Percentiles rank a stretch among this genome's conserved stretches.
These are phyloP conservation scores for Cyathus striatus DNA, from an alignment of 768 basidiomycete genomes.

Conservation along the genomic window DNA sequence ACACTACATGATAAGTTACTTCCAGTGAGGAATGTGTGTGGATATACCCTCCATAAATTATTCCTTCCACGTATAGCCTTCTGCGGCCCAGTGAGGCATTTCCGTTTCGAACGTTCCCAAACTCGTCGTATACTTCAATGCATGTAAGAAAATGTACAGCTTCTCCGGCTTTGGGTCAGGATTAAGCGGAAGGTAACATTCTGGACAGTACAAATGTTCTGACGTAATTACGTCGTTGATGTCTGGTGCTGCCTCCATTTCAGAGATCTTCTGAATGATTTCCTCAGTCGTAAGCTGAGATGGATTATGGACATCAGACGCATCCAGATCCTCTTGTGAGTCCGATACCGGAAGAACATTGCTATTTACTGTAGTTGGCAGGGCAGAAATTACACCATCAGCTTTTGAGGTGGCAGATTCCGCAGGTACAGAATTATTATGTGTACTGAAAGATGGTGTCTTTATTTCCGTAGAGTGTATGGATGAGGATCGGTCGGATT, in stretches of 20 bases:
- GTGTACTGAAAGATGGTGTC: no score
- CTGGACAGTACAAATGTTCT: slow-evolving; percentile 68
- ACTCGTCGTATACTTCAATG: slow-evolving; percentile 76
- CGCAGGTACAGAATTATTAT: no score
- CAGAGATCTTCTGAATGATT: slow-evolving; percentile 35
- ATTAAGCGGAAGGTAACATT: slow-evolving; percentile 89
- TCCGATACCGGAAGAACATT: no score
- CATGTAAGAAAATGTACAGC: slow-evolving; percentile 94
- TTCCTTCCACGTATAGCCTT: slow-evolving; percentile 67
- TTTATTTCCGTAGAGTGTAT: no score
- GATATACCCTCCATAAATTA: no score
- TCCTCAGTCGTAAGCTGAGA: slow-evolving; percentile 45
- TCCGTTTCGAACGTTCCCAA: slow-evolving; percentile 82
- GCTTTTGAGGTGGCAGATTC: no score
- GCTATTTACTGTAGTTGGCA: no score
- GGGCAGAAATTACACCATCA: no score
- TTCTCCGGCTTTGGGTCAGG: slow-evolving; percentile 91
- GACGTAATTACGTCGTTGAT: slow-evolving; percentile 29
- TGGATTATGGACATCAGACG: slow-evolving; percentile 6
- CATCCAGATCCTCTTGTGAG: no score
- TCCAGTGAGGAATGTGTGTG: no score
- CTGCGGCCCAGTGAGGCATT: slow-evolving; percentile 85
- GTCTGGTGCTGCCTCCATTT: slow-evolving; percentile 31
- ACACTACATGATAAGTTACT: no score
- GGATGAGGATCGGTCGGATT: background rate